Base-by-base conservation (phyloP, 2,329 filamentous ascomycete genomes). In the Alternaria hordeiaustralica region DNA sequence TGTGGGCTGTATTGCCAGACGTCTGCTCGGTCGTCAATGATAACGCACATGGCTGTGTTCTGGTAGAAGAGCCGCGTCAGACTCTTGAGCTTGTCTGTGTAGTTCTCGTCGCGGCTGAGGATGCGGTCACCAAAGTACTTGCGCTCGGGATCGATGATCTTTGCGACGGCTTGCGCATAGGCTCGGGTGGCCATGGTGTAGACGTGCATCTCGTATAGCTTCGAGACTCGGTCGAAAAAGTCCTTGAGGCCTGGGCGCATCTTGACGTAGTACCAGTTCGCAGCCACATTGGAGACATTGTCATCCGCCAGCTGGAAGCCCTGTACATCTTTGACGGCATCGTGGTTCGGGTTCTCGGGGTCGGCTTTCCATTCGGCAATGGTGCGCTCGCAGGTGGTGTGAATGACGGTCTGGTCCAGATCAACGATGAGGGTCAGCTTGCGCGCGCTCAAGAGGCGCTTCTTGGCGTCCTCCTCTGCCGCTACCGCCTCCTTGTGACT, bases 181-280 rank as follows among this genome's bases (percentile, higher is more conserved):
- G 95, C 93, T 67, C 96, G 89, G 21, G 96, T 99, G 60, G 95
- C 96, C 96, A 99, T 99, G 46, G 96, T 99, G 83, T 99, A 99
- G 67, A 99, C 95, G 79, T 99, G 96, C 75, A 98, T 85, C 82
- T 99, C 96, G 82, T 96, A 99, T 73, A 96, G 84, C 74, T 90
- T 87, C 1, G 93, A 88, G 51, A 97, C 87, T 56, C 88, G 87
- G 62, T 92, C 85, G 53, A 99, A 85, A 75, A 99, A 99, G 45
- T 91, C 87, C 66, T 89, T 85, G 55, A 98, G 83, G 3, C 94
- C 94, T 0, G 96, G 96, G 36, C 96, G 92, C 82, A 97, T 89
- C 83, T 99, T 99, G 84, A 99, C 97, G 81, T 98, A 99, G 81
- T 99, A 99, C 87, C 92, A 97, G 72, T 80, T 80, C 3, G 76